A percentile compares a stretch with the other conserved stretches of the same genome.
Conservation (phyloP, 129 eudicot species). For the Ambrosia trifida region DNA sequence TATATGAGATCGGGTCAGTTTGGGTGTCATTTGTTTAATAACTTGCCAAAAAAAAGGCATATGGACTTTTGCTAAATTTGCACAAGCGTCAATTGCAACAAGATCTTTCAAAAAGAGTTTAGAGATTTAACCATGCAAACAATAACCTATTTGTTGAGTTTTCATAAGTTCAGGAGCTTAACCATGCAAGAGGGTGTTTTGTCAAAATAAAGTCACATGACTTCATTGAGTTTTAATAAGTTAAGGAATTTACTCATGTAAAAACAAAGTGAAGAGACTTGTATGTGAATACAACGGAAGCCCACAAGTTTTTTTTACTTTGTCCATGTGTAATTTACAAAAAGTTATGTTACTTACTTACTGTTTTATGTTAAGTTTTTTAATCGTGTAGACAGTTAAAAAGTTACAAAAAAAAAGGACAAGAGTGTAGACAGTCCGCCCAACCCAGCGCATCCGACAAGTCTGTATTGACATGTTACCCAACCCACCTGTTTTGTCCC, state of each 20-base stretch:
- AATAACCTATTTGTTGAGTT: neutral
- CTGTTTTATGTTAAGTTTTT: neutral
- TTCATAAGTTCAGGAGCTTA: neutral
- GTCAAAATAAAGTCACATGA: neutral
- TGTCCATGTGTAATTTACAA: neutral
- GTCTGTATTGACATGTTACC: neutral
- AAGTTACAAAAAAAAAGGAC: neutral
- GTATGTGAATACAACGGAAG: neutral
- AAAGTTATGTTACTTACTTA: neutral
- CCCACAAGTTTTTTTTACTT: neutral
- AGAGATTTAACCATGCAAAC: neutral
- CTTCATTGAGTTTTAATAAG: neutral
- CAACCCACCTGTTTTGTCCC: neutral
- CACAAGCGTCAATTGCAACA: neutral
- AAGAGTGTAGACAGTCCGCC: neutral
- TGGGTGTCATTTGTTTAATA: neutral
- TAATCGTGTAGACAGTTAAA: neutral
- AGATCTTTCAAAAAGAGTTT: neutral
- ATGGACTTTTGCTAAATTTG: neutral
- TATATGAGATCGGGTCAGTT: neutral
- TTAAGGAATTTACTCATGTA: neutral
- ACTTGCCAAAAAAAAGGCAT: neutral
- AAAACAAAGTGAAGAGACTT: neutral
- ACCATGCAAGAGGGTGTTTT: neutral
- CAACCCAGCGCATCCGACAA: neutral